These are phyloP conservation scores for Tausonia pullulans DNA, from an alignment of 1,284 basidiomycete species.

Conservation along the genomic window DNA sequence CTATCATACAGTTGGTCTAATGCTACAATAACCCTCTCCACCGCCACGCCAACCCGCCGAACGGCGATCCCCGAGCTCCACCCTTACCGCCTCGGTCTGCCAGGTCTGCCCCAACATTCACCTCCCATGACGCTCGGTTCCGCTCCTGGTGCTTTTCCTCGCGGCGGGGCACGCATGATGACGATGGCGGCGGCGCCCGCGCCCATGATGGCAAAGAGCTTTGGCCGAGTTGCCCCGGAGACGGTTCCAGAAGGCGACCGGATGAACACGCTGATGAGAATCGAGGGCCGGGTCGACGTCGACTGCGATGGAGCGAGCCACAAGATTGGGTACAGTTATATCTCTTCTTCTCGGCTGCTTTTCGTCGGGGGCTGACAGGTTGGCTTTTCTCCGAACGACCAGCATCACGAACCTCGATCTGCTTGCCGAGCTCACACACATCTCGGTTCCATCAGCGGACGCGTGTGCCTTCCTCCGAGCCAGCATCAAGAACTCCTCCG, in stretches of 20 bases:
- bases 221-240: slow-evolving; percentile 2
- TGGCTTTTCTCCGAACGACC: neutral
- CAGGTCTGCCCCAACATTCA: neutral
- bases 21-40: slow-evolving; percentile 37
- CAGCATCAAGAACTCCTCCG: slow-evolving; percentile 11
- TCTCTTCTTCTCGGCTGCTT: too few species aligned
- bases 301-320: slow-evolving; percentile 31
- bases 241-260: neutral
- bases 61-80: slow-evolving; percentile 20
- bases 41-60: slow-evolving; percentile 30
- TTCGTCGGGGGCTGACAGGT: neutral
- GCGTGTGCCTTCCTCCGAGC: slow-evolving; percentile 19
- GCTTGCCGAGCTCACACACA: slow-evolving; percentile 18
- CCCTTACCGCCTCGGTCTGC: slow-evolving; percentile 25
- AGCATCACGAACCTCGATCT: slow-evolving; percentile 41
- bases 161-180: neutral
- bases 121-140: neutral
- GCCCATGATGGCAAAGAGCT: neutral
- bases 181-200: neutral
- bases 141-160: neutral
- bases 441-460: slow-evolving; percentile 16
- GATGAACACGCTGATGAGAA: slow-evolving; percentile 19
- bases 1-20: too few species aligned
- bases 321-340: slow-evolving; percentile 35
- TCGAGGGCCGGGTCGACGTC: slow-evolving; percentile 18